These are phyloP conservation scores for Sphagnum contortum DNA, from an alignment of 225 moss, liverwort and hornwort species.

Conservation along the genomic window DNA sequence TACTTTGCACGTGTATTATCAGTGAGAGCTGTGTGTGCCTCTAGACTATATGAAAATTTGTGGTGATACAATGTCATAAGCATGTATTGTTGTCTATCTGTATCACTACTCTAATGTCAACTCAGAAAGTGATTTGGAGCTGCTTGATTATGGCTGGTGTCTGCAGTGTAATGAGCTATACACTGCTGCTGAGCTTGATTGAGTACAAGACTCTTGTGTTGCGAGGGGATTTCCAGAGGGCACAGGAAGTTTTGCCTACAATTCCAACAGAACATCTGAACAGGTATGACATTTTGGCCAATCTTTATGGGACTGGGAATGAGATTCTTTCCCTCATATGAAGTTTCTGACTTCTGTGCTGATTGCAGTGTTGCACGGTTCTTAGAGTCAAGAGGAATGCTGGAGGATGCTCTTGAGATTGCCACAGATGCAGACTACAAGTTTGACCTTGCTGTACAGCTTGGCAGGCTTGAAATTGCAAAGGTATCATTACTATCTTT, in stretches of 20 bases:
- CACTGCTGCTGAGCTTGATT: conserved; percentile 87
- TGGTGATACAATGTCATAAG: no score
- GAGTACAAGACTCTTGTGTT: conserved; percentile 92
- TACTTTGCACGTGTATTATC: no score
- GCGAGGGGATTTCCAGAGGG: conserved; percentile 73
- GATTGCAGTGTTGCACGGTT: conserved; percentile 82
- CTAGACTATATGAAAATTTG: no score
- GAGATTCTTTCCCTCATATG: background rate
- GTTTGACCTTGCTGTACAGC: conserved; percentile 88
- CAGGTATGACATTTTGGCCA: conserved; percentile 29
- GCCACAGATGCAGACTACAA: conserved; percentile 88
- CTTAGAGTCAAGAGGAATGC: conserved; percentile 92
- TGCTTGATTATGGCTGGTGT: no score
- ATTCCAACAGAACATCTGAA: conserved; percentile 89
- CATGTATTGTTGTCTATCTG: no score
- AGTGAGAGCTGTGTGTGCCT: no score
- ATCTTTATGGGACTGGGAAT: background rate
- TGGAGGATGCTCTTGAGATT: conserved; percentile 75
- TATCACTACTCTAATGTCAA: no score
- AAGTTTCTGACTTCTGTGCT: conserved; percentile 1
- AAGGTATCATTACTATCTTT: conserved; percentile 33
- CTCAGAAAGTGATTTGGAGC: no score
- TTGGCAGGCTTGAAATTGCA: conserved; percentile 79
- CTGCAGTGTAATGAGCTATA: conserved; percentile 94
- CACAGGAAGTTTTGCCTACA: conserved; percentile 75